A percentile compares a stretch with the other conserved stretches of the same genome.
Conservation (phyloP, 2,329 filamentous ascomycete genomes). For the Penicillium concentricum region DNA sequence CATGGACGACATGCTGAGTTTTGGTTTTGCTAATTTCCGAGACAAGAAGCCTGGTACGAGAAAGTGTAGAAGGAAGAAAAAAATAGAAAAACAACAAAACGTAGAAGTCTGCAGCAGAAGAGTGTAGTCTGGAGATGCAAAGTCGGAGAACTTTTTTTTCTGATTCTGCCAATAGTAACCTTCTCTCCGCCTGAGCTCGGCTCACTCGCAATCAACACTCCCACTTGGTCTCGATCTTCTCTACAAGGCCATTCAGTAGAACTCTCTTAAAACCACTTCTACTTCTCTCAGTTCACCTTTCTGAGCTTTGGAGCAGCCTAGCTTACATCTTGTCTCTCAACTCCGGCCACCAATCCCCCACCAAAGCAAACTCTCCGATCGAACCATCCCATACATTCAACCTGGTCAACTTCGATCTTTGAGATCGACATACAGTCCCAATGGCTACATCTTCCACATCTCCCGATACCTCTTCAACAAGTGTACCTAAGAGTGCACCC, state of each 20-base stretch:
- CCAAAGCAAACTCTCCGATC: neutral
- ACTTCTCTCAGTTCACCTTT: neutral
- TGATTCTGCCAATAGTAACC: slow-evolving; percentile 19
- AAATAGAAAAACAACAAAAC: neutral
- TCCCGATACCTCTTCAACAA: slow-evolving; percentile 22
- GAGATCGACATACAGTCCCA: slow-evolving; percentile 19
- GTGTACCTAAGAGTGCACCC: slow-evolving; percentile 13
- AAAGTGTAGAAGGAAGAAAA: neutral
- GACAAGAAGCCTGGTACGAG: neutral
- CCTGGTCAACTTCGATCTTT: slow-evolving; percentile 18
- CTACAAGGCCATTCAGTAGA: neutral
- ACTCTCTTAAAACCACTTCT: neutral
- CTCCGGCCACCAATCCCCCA: neutral
- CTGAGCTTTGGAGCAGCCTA: neutral
- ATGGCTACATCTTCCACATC: slow-evolving; percentile 26
- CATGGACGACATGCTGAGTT: slow-evolving; percentile 54
- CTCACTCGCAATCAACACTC: slow-evolving; percentile 25
- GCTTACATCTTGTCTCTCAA: neutral
- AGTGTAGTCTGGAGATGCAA: slow-evolving; percentile 6
- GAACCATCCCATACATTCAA: slow-evolving; percentile 14
- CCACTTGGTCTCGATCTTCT: slow-evolving; percentile 11
- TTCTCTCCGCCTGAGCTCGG: slow-evolving; percentile 25
- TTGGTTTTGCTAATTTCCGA: neutral
- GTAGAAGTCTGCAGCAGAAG: neutral
- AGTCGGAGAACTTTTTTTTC: slow-evolving; percentile 25